Conservation (phyloP, 2,329 filamentous ascomycete species). For the Fusarium sublunatum region DNA sequence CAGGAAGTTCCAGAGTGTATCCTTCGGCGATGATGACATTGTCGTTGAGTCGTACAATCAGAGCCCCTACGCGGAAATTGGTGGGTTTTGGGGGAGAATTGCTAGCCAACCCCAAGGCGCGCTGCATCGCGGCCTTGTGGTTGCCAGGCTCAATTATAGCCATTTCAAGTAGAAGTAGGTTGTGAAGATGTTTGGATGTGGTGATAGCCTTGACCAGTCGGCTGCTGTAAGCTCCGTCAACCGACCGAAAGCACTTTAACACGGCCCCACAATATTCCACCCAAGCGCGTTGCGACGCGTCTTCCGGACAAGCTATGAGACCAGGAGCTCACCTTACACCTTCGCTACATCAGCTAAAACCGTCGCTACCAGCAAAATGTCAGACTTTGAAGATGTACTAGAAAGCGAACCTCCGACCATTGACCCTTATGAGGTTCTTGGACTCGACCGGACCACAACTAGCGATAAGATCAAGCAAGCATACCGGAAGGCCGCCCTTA, state of each 20-base stretch:
- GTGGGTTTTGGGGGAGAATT: conserved; percentile 87
- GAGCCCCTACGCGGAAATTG: conserved; percentile 94
- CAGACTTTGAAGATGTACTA: conserved; percentile 62
- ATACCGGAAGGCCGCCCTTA: conserved; percentile 91
- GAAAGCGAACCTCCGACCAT: conserved; percentile 71
- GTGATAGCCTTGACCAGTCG: conserved; percentile 16
- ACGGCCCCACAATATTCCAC: conserved; percentile 29
- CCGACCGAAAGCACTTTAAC: conserved; percentile 44
- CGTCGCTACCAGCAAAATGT: conserved; percentile 52
- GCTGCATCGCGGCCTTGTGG: conserved; percentile 68
- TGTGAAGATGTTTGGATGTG: not conserved
- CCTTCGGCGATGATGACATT: conserved; percentile 78
- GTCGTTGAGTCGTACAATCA: conserved; percentile 73
- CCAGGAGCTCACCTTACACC: not conserved
- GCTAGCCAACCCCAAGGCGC: conserved; percentile 79
- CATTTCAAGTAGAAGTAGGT: conserved; percentile 35
- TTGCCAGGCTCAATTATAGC: conserved; percentile 49
- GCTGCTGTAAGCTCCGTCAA: conserved; percentile 35
- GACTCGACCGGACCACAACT: conserved; percentile 76
- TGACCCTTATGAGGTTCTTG: conserved; percentile 84
- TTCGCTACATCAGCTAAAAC: conserved; percentile 15
- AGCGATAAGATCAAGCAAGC: conserved; percentile 86
- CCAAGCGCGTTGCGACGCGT: conserved; percentile 42
- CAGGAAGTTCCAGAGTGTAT: conserved; percentile 88
- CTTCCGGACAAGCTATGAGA: conserved; percentile 4